Evolutionary conservation across 2,329 filamentous ascomycete genomes (phyloP).

Genomic region (Colletotrichum sp.): DNA sequence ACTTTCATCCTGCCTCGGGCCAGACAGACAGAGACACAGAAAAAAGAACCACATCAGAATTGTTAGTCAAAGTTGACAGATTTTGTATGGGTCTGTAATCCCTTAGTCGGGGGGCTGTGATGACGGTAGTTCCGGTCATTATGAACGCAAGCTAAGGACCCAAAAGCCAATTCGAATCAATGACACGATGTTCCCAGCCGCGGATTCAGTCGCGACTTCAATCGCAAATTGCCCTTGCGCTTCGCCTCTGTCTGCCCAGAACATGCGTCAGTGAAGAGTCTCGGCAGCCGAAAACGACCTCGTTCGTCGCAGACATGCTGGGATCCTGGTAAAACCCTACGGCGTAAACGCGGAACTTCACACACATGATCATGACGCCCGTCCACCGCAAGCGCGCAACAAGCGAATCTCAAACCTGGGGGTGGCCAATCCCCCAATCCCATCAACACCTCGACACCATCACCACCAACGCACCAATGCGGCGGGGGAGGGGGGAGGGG

Average conservation of each 20-base stretch:
- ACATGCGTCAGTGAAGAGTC: not conserved
- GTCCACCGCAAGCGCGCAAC: not conserved
- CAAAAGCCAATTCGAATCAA: not conserved
- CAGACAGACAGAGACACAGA: not conserved
- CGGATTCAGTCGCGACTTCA: not conserved
- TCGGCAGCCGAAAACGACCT: not conserved
- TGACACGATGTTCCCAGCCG: not conserved
- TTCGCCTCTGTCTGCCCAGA: not conserved
- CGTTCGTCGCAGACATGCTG: not conserved
- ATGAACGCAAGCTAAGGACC: not conserved
- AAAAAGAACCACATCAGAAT: not conserved
- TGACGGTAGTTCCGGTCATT: not conserved
- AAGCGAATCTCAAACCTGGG: not conserved
- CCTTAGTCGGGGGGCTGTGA: not conserved
- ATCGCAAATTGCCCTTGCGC: not conserved
- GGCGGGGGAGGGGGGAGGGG: not conserved
- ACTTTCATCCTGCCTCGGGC: not conserved
- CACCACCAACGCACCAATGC: not conserved
- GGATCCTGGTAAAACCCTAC: not conserved
- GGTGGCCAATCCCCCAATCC: not conserved
- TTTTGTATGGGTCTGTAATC: not conserved
- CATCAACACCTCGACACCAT: not conserved
- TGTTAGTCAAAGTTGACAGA: not conserved
- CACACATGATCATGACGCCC: not conserved
- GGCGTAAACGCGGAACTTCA: not conserved